phyloP scores from a whole-genome alignment of 1,284 basidiomycete species.

The Leccinum colubrinum region DNA sequence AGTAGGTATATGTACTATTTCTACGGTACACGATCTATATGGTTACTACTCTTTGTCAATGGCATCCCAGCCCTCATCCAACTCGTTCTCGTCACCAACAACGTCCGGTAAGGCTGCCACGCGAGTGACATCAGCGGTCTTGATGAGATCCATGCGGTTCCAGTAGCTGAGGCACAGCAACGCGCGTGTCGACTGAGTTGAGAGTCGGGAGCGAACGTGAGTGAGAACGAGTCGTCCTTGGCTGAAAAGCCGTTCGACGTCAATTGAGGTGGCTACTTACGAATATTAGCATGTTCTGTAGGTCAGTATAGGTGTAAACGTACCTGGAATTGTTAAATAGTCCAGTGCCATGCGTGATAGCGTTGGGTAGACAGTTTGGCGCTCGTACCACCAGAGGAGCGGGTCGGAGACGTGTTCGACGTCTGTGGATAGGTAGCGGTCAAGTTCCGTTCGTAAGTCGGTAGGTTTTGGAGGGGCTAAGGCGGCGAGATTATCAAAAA shows the following conservation, averaged over 20 bases:
- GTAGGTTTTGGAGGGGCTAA: no score
- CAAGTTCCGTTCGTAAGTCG: no score
- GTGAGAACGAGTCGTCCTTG: constrained; percentile 20
- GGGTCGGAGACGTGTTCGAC: no score
- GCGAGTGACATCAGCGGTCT: constrained; percentile 12
- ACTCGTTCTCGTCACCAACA: background rate
- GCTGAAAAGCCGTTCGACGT: constrained; percentile 30
- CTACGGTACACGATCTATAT: no score
- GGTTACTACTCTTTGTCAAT: background rate
- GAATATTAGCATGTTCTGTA: background rate
- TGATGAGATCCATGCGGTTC: constrained; percentile 16
- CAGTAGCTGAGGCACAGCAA: constrained; percentile 27
- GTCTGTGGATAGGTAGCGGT: no score
- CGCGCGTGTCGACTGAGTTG: constrained; percentile 18
- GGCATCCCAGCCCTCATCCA: background rate
- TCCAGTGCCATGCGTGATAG: no score
- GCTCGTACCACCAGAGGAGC: no score
- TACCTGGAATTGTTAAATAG: no score
- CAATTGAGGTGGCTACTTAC: constrained; percentile 25
- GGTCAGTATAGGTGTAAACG: background rate
- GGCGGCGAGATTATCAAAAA: no score
- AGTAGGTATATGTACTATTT: no score
- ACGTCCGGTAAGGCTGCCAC: constrained; percentile 1
- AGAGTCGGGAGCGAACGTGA: constrained; percentile 19
- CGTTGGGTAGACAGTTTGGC: no score